These are phyloP conservation scores for Abrus precatorius DNA, from an alignment of 306 rosid genomes.

Conservation along the genomic window DNA sequence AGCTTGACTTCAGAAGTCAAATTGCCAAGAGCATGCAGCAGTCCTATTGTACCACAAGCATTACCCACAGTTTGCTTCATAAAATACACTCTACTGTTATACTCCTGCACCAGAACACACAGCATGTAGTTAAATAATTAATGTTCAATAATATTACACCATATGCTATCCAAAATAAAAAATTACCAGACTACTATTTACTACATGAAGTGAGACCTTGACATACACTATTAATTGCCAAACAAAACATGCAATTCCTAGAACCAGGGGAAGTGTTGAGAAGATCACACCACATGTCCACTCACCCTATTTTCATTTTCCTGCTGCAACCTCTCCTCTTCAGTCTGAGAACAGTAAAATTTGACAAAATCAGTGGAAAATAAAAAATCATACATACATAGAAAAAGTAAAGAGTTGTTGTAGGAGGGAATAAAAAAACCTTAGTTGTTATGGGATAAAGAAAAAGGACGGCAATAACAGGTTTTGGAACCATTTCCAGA, in stretches of 20 bases:
- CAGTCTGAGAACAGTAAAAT: constrained; percentile 61
- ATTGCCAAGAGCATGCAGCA: constrained; percentile 95
- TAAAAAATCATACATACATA: not conserved
- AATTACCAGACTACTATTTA: constrained; percentile 9
- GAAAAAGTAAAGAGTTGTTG: not conserved
- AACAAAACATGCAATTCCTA: not conserved
- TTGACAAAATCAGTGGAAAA: not conserved
- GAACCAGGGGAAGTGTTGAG: constrained; percentile 9
- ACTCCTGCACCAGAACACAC: constrained; percentile 64
- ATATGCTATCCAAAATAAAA: constrained; percentile 18
- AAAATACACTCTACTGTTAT: constrained; percentile 68
- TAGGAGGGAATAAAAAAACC: constrained; percentile 54
- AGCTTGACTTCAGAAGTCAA: constrained; percentile 79
- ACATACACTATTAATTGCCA: not conserved
- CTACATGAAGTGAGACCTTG: constrained; percentile 1
- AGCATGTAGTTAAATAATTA: not conserved
- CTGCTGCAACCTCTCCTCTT: constrained; percentile 88
- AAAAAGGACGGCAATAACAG: constrained; percentile 93
- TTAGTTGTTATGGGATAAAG: constrained; percentile 83
- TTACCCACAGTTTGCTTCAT: constrained; percentile 97
- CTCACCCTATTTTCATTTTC: constrained; percentile 66
- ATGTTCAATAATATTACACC: not conserved
- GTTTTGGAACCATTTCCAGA: constrained; percentile 93
- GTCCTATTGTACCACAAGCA: constrained; percentile 98
- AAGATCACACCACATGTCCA: constrained; percentile 15